Evolutionary conservation across 371 early-diverging fungal genomes (phyloP).

Genomic region (Rhizopus arrhizus): DNA sequence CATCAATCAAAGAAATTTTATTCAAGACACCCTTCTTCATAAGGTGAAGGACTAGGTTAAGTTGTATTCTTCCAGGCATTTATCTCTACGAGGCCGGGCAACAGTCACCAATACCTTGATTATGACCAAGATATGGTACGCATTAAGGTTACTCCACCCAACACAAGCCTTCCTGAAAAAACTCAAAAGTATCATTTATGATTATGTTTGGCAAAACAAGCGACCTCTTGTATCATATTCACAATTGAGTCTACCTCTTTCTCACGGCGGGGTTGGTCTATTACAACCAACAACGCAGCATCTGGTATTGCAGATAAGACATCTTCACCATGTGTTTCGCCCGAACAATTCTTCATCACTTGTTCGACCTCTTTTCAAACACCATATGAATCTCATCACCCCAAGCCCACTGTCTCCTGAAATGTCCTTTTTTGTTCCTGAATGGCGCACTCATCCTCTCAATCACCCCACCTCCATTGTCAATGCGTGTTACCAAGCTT

Average conservation of each 20-base stretch:
- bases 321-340: not conserved
- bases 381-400: too few relatives aligned
- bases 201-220: constrained; percentile 9
- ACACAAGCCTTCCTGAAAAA: not conserved
- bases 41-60: not conserved
- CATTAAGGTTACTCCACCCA: not conserved
- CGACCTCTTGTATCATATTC: not conserved
- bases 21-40: not conserved
- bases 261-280: not conserved
- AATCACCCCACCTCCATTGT: not conserved
- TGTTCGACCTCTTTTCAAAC: too few relatives aligned
- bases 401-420: too few relatives aligned
- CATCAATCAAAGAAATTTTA: not conserved
- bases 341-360: not conserved
- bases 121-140: not conserved
- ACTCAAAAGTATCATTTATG: not conserved
- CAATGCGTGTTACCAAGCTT: not conserved
- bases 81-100: not conserved
- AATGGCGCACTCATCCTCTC: not conserved
- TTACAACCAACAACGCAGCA: constrained; percentile 5
- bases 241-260: not conserved
- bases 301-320: not conserved
- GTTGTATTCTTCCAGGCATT: not conserved
- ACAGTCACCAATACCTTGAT: not conserved
- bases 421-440: not conserved